Base-by-base conservation (phyloP, 331 rosid species). In the Malus hybrid region DNA sequence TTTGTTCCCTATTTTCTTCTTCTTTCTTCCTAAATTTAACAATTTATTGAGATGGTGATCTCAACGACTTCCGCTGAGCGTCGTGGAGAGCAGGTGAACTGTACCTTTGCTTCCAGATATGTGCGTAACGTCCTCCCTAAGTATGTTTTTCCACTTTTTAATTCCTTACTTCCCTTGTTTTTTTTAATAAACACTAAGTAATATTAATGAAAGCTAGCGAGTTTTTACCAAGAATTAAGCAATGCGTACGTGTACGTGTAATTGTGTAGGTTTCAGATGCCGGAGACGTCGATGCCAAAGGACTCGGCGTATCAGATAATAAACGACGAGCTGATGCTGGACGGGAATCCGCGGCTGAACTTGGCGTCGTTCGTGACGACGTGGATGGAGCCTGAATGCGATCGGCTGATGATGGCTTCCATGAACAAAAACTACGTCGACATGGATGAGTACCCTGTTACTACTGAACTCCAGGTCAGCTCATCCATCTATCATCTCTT, bases 351-450 rank as follows among this genome's bases (percentile, higher is more conserved):
- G 15, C 83, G 97, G 77, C 88, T 93, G 46, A 93, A 93, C 74
- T 79, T 93, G 86, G 98, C 97, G 3, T 93, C 98, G 0, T 93
- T 93, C 71, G 98, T 93, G 10, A 93, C 98, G 31, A 93, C 98
- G 29, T 93, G 98, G 98, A 93, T 93, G 98, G 98, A 93, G 83
- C 97, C 98, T 4, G 98, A 93, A 74, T 87, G 96, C 48, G 94
- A 93, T 24, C 71, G 88, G 18, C 93, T 93, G 66, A 87, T 93
- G 74, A 81, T 86, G 93, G 93, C 83, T 68, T 72, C 98, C 15
- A 79, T 93, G 6, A 93, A 89, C 86, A 93, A 93, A 81, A 93
- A 93, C 87, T 93, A 91, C 39, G 98, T 93, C 39, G 98, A 93
- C 77, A 93, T 93, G 98, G 98, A 93, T 18, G 98, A 93, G 83